Percentiles rank a stretch among this genome's conserved stretches.
These are phyloP conservation scores for Lactarius evosmus DNA, from an alignment of 768 basidiomycete genomes.

Conservation along the genomic window DNA sequence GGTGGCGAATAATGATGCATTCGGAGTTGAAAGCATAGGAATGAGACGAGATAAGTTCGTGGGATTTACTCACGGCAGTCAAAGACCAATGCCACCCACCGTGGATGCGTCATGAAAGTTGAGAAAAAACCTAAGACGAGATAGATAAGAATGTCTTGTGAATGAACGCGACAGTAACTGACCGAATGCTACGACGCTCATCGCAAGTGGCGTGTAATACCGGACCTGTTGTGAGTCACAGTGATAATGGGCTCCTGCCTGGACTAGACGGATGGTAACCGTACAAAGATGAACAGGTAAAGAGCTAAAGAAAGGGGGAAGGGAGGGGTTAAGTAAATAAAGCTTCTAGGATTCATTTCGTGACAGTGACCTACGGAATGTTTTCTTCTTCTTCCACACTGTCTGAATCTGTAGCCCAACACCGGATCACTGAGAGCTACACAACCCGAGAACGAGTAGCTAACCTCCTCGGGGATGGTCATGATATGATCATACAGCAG, in stretches of 20 bases:
- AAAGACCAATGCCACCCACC: slow-evolving; percentile 17
- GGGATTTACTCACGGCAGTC: too few species aligned
- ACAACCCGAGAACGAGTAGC: background rate
- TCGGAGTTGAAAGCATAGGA: too few species aligned
- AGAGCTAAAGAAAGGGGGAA: slow-evolving; percentile 12
- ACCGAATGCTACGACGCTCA: slow-evolving; percentile 25
- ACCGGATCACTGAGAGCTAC: background rate
- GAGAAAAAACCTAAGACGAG: slow-evolving; percentile 21
- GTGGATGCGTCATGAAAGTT: slow-evolving; percentile 24
- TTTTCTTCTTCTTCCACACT: slow-evolving; percentile 28
- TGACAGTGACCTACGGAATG: slow-evolving; percentile 18
- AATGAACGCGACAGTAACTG: background rate
- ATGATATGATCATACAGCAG: slow-evolving; percentile 25
- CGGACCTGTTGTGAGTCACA: slow-evolving; percentile 13
- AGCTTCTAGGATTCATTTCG: background rate
- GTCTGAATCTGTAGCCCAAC: slow-evolving; percentile 17
- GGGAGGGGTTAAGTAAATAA: background rate
- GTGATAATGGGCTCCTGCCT: background rate
- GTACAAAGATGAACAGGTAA: slow-evolving; percentile 25
- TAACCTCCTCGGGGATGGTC: slow-evolving; percentile 24
- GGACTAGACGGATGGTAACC: background rate
- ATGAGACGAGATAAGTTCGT: background rate
- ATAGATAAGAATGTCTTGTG: background rate
- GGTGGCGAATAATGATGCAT: background rate
- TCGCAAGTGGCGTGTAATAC: slow-evolving; percentile 22